Evolutionary conservation across 2,329 filamentous ascomycete genomes (phyloP).

Genomic region (Colletotrichum sp.): DNA sequence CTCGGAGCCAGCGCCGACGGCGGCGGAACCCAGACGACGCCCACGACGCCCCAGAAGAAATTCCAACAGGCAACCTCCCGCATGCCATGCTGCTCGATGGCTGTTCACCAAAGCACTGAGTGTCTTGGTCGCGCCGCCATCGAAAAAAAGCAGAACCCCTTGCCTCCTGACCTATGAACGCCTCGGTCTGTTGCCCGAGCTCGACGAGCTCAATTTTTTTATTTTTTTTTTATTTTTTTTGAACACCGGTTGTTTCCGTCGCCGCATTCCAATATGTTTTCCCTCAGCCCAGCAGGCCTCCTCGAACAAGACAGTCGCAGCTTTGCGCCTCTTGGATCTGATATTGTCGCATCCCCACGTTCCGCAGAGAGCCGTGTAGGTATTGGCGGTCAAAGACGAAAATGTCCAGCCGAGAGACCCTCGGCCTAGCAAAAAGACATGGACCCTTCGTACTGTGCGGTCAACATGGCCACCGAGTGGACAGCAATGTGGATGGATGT

Average conservation of each 20-base stretch:
- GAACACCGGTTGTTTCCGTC: background rate
- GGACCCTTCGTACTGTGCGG: slow-evolving; percentile 2
- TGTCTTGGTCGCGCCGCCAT: background rate
- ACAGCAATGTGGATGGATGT: background rate
- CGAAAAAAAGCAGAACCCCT: background rate
- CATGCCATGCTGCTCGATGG: background rate
- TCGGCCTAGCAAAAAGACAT: background rate
- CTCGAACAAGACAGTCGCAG: background rate
- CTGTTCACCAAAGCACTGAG: background rate
- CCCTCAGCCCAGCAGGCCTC: background rate
- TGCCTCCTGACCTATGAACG: background rate
- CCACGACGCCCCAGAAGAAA: background rate
- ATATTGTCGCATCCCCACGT: background rate
- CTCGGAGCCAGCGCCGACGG: background rate
- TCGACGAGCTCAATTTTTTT: background rate
- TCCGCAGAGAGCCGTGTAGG: background rate
- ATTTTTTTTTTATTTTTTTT: too few species aligned
- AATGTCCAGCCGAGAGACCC: background rate
- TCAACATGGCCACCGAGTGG: background rate
- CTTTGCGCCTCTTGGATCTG: background rate
- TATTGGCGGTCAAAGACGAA: background rate
- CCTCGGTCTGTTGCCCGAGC: background rate
- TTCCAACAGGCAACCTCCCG: background rate
- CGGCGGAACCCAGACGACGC: background rate
- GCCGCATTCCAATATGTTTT: background rate